A percentile compares a stretch with the other conserved stretches of the same genome.
Evolutionary conservation across 371 early-diverging fungal genomes (phyloP).

Genomic region (Syncephalastrum contaminatum): DNA sequence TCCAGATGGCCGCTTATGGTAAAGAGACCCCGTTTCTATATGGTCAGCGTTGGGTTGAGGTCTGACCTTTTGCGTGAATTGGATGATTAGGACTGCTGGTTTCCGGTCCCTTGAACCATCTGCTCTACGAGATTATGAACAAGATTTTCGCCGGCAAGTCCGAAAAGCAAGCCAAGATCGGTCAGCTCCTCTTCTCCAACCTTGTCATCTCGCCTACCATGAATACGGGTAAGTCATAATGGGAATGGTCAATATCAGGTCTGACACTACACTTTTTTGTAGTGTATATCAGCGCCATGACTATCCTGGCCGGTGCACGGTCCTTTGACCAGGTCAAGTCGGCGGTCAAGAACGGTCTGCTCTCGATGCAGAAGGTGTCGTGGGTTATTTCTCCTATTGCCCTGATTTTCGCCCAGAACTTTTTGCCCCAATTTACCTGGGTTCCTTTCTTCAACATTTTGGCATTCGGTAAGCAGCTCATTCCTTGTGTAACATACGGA

Average conservation of each 20-base stretch:
- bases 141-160: conserved; percentile 62
- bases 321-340: conserved; percentile 47
- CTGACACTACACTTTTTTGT: conserved; percentile 1
- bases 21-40: conserved; percentile 12
- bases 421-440: conserved; percentile 75
- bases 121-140: conserved; percentile 64
- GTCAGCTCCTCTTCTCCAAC: conserved; percentile 68
- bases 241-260: not conserved
- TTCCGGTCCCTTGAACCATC: conserved; percentile 75
- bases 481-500: not conserved
- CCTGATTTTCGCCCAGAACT: conserved; percentile 76
- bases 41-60: too few species aligned
- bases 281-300: conserved; percentile 85
- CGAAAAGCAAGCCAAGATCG: conserved; percentile 56
- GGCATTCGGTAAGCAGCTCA: conserved; percentile 56
- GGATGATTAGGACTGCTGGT: conserved; percentile 48
- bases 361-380: conserved; percentile 78
- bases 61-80: not conserved
- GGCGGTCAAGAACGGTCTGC: conserved; percentile 59
- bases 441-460: conserved; percentile 90
- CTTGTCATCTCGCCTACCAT: conserved; percentile 77
- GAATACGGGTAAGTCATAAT: conserved; percentile 61
- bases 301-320: conserved; percentile 74
- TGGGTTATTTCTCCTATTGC: conserved; percentile 79
- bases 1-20: conserved; percentile 85